Evolutionary conservation across 148 eudicot species (phyloP), one percentile per base, ranked within the genome.

Genomic region (Suaeda aralocaspica): DNA sequence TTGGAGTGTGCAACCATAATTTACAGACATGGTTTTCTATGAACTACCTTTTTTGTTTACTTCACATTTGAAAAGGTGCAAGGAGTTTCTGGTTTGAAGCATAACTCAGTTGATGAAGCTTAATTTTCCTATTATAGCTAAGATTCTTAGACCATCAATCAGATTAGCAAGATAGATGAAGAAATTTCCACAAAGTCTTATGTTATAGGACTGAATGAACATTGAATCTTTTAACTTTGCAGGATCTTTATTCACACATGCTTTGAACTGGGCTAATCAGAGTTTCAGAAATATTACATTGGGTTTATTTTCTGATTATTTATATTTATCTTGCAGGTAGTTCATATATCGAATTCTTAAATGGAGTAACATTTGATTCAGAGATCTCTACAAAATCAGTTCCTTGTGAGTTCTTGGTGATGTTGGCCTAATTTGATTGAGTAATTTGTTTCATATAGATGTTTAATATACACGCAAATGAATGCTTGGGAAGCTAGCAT

Each of bases 361-460:
- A 82, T 74, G 92, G 95, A 61, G 67, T 73, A 62, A 81, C 95
- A 15, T 93, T 91, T 80, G 82, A 81, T 12, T 82, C 96, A 51
- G 76, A 82, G 80, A 65, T 93, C 68, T 71, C 80, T 11, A 84
- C 88, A 66, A 64, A 77, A 74, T 77, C 88, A 29, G 55, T 64
- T 74, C 87, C 92, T 24, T 87, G 96, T 91, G 82, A 86, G 96
- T 84, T 61, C 3, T 2, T n/a, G 41, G 5, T 24, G 9, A 4
- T 21, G 42, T 30, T 5, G 11, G 52, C 33, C 24, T 15, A 34
- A 57, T 36, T 34, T 36, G 14, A 41, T 62, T 44, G 26, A 61
- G 55, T 36, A 28, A 62, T 75, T 31, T 25, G 44, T 69, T 22
- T 53, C 25, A 30, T 45, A 59, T 55, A 31, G 57, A 41, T 69